Conservation (phyloP, 768 basidiomycete genomes). For the Macrocybe gigantea region DNA sequence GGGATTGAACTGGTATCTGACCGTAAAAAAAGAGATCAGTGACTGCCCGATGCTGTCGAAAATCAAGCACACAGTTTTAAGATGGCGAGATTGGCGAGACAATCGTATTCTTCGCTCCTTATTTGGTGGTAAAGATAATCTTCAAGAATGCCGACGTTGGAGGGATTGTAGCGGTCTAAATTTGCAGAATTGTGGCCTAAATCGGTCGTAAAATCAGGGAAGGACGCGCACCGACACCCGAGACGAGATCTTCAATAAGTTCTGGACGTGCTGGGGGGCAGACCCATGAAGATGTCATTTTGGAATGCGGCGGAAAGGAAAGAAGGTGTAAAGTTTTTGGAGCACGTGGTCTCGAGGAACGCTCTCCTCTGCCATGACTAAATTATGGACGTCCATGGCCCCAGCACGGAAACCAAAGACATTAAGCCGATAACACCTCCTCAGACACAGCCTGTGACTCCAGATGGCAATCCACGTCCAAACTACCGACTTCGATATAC, state of each 20-base stretch:
- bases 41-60: background rate
- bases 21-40: slow-evolving; percentile 5
- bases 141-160: slow-evolving; percentile 88
- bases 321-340: background rate
- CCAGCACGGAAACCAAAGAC: background rate
- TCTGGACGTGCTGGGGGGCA: slow-evolving; percentile 75
- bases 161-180: slow-evolving; percentile 94
- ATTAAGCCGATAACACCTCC: background rate
- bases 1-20: slow-evolving; percentile 93
- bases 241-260: slow-evolving; percentile 86
- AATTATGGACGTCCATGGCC: background rate
- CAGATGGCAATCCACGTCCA: slow-evolving; percentile 14
- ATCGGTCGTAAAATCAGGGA: background rate
- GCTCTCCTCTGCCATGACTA: background rate
- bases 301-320: background rate
- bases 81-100: slow-evolving; percentile 91
- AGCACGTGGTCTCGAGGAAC: background rate
- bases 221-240: slow-evolving; percentile 71
- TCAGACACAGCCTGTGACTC: background rate
- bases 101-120: slow-evolving; percentile 86
- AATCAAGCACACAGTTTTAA: slow-evolving; percentile 67
- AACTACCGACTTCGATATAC: slow-evolving; percentile 55
- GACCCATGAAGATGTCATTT: slow-evolving; percentile 62
- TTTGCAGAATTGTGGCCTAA: slow-evolving; percentile 4
- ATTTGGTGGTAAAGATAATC: slow-evolving; percentile 97